Conservation (phyloP, 345 rosid species). For the Excoecaria cochinchinensis region DNA sequence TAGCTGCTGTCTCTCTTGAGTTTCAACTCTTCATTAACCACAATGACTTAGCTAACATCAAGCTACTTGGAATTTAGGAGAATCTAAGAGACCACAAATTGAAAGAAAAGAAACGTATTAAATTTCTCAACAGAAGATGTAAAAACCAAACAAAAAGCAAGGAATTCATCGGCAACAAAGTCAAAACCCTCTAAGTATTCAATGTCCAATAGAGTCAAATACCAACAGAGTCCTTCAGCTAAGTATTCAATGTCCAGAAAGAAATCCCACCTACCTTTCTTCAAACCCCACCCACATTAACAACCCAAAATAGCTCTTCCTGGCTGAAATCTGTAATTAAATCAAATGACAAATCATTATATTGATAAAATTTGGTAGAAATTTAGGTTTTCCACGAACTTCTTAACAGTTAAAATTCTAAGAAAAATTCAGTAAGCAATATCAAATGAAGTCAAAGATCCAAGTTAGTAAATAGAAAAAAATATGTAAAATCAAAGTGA, state of each 20-base stretch:
- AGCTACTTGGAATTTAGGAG: background rate
- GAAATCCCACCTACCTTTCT: constrained; percentile 34
- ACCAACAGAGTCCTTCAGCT: constrained; percentile 34
- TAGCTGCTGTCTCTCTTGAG: no score
- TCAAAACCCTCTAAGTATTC: constrained; percentile 27
- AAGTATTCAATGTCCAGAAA: constrained; percentile 32
- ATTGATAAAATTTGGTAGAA: constrained; percentile 3
- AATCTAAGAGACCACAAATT: constrained; percentile 24
- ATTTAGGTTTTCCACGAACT: no score
- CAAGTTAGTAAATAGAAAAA: no score
- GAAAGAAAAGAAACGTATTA: constrained; percentile 19
- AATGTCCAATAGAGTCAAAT: no score
- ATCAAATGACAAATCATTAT: background rate
- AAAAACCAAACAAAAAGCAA: constrained; percentile 21
- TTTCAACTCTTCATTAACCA: background rate
- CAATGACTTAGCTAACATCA: no score
- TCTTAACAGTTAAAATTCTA: no score
- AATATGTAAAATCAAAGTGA: no score
- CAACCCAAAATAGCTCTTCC: background rate
- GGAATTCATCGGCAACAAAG: constrained; percentile 26
- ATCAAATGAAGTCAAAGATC: no score
- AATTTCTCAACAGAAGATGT: constrained; percentile 24
- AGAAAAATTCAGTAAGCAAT: no score
- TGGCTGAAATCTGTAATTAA: no score
- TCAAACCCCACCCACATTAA: constrained; percentile 5